Conservation (phyloP, 345 rosid species). For the Dipteronia sinensis region DNA sequence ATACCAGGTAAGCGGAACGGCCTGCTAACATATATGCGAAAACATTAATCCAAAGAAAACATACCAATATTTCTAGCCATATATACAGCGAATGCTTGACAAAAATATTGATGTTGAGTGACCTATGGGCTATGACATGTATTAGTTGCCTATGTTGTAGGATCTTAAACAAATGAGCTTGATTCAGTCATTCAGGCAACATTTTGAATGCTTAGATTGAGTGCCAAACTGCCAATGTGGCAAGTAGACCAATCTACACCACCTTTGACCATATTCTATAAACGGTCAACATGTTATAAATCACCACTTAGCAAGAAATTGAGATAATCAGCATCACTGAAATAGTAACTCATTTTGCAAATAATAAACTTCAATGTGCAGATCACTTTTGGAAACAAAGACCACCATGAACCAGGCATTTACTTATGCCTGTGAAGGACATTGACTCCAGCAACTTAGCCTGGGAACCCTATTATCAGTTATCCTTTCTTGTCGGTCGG, state of each 20-base stretch:
- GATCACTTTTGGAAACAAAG: not conserved
- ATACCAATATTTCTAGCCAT: not conserved
- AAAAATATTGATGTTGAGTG: not conserved
- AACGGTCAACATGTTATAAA: not conserved
- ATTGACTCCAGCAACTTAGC: not conserved
- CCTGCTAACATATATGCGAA: constrained; percentile 40
- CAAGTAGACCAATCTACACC: not conserved
- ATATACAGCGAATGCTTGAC: not conserved
- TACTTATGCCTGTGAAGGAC: not conserved
- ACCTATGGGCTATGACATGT: not conserved
- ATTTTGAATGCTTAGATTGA: not conserved
- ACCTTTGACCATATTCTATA: not conserved
- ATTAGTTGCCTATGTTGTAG: too few relatives aligned
- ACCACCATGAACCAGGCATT: not conserved
- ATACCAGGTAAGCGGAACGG: constrained; percentile 88
- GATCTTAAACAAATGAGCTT: not conserved
- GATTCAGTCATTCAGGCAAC: not conserved
- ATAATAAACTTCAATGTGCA: not conserved
- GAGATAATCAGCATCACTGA: not conserved
- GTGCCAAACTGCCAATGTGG: not conserved
- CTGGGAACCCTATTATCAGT: not conserved
- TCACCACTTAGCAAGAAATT: not conserved
- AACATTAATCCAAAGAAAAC: constrained; percentile 8
- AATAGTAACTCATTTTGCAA: not conserved
- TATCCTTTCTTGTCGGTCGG: not conserved